Evolutionary conservation across 345 rosid species (phyloP), one percentile per base, ranked within the genome.

Genomic region (Populus deltoides): DNA sequence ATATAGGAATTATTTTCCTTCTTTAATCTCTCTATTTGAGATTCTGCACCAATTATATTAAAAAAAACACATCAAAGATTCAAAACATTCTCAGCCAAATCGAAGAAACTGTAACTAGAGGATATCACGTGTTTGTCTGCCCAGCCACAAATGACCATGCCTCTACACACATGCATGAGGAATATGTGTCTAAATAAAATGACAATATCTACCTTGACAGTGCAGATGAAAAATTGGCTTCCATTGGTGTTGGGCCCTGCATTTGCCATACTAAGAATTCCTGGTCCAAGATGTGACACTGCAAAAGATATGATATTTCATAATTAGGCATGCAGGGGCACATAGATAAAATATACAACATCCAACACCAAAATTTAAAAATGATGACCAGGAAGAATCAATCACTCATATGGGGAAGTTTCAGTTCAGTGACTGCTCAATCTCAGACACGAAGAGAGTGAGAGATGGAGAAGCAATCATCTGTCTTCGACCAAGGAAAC

Each of bases 171-270:
- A 8, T 43, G 72, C 41, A 57, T 3, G 65, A 24, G 15, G 5
- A 59, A n/a, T 8, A 38, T 47, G 45, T 12, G 57, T 68, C 38
- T 51, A 79, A 53, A 41, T 68, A 66, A 61, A 25, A 71, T 24
- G 67, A 25, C 49, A 82, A 31, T 27, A 73, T 74, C 65, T 91
- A 97, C 99, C 97, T 89, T 90, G 73, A 94, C 97, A 38, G 98
- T 97, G 89, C 99, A 94, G 80, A 97, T 92, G 78, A 97, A 97
- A 83, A 97, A 94, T 76, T 97, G 98, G 82, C 99, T 97, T 43
- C 99, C 98, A 65, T 97, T 97, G 74, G 99, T 97, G 85, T 97
- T 94, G 41, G 99, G 98, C 70, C 99, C 98, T 71, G 98, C 98
- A 89, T 97, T 97, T 73, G 98, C 99, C 99, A 97, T 97, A 76